Evolutionary conservation across 805 yeast genomes (phyloP).

Genomic region (Saturnispora dispora): DNA sequence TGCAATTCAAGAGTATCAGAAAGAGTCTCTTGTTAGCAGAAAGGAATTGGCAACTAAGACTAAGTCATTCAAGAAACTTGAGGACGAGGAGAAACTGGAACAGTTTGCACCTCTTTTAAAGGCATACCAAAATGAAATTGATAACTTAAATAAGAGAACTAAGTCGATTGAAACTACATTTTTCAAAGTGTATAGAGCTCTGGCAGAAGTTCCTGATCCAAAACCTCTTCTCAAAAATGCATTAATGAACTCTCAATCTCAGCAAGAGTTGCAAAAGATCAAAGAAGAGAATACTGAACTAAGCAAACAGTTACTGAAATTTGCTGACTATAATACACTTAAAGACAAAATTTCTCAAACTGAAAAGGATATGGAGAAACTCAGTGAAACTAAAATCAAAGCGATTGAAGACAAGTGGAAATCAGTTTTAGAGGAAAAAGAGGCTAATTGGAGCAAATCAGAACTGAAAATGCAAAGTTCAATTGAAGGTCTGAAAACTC

Average conservation of each 20-base stretch:
- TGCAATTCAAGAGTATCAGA: constrained; percentile 62
- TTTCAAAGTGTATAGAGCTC: constrained; percentile 60
- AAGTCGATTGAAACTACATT: constrained; percentile 67
- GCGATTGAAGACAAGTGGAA: constrained; percentile 70
- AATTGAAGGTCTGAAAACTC: constrained; percentile 41
- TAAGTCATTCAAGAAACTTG: constrained; percentile 71
- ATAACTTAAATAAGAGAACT: constrained; percentile 65
- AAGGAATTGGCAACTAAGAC: constrained; percentile 75
- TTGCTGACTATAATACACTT: constrained; percentile 72
- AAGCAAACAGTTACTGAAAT: constrained; percentile 50
- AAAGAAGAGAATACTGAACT: constrained; percentile 41
- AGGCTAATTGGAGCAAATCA: constrained; percentile 54
- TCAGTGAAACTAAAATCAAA: constrained; percentile 42
- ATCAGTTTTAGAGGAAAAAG: constrained; percentile 64
- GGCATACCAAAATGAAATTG: constrained; percentile 83
- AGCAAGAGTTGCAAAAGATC: constrained; percentile 41
- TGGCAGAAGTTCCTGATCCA: constrained; percentile 93
- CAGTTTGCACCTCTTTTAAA: constrained; percentile 61
- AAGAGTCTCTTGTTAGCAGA: constrained; percentile 56
- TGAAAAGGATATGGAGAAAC: constrained; percentile 53
- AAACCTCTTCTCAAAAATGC: constrained; percentile 67
- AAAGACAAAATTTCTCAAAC: constrained; percentile 50
- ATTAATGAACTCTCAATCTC: constrained; percentile 45
- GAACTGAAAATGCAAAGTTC: constrained; percentile 46
- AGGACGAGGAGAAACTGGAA: constrained; percentile 54